Percentiles rank a stretch among this genome's conserved stretches.
phyloP scores from a whole-genome alignment of 2,329 filamentous ascomycete species.

The Colletotrichum horii region DNA sequence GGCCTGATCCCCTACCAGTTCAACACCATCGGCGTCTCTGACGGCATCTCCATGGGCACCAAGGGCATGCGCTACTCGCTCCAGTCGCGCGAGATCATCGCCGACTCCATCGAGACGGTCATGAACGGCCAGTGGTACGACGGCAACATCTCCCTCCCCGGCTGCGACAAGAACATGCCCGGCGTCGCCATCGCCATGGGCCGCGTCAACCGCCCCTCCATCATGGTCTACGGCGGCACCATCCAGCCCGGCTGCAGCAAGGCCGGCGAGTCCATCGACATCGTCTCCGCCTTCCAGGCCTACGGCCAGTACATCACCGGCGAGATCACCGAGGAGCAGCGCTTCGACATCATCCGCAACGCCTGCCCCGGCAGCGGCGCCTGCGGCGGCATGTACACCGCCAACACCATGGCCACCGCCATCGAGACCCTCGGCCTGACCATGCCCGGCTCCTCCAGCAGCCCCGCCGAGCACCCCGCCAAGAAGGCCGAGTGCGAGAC shows the following conservation, averaged over 20 bases:
- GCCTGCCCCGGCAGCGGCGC: constrained; percentile 76
- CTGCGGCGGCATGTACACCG: constrained; percentile 90
- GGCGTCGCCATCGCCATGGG: constrained; percentile 93
- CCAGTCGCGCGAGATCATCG: constrained; percentile 95
- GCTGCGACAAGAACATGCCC: constrained; percentile 99
- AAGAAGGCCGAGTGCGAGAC: constrained; percentile 77
- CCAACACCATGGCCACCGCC: constrained; percentile 93
- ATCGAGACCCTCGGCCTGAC: constrained; percentile 91
- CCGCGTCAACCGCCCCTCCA: constrained; percentile 87
- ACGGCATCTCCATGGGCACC: constrained; percentile 98
- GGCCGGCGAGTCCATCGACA: constrained; percentile 81
- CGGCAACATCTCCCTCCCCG: constrained; percentile 93
- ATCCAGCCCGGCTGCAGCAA: constrained; percentile 89
- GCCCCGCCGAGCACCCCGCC: constrained; percentile 73
- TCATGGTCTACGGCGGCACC: constrained; percentile 98
- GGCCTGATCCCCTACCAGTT: constrained; percentile 94
- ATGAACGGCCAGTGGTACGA: constrained; percentile 99
- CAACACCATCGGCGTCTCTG: constrained; percentile 98
- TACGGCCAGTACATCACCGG: constrained; percentile 95
- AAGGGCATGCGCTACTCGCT: constrained; percentile 95
- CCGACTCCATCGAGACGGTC: constrained; percentile 97
- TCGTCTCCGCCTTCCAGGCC: constrained; percentile 96
- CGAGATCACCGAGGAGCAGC: constrained; percentile 87
- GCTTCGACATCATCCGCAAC: constrained; percentile 93
- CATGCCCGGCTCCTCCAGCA: constrained; percentile 81